Conservation (phyloP, 23 red algal genomes). For the Agarophyton chilense region DNA sequence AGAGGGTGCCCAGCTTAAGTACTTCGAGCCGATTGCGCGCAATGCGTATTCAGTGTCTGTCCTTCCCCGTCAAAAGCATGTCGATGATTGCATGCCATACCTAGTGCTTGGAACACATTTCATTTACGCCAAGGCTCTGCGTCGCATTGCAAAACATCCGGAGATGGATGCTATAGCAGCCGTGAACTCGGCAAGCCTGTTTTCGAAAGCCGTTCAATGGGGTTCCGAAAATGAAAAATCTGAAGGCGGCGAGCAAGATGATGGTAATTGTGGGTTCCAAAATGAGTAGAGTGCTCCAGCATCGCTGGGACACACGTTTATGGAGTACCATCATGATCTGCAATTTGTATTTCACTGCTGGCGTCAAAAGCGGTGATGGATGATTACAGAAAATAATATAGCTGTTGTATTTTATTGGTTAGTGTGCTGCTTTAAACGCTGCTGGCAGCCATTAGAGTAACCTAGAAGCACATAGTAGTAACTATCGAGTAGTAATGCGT, state of each 20-base stretch:
- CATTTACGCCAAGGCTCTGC: slow-evolving; percentile 45
- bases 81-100: slow-evolving; percentile 41
- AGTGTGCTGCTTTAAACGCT: no score
- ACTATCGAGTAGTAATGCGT: no score
- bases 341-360: no score
- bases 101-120: slow-evolving; percentile 60
- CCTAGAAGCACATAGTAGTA: no score
- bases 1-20: not conserved
- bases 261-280: no score
- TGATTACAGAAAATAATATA: no score
- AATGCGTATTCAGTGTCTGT: not conserved
- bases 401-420: no score
- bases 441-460: no score
- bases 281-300: no score
- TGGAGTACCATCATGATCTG: no score
- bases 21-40: slow-evolving; percentile 22
- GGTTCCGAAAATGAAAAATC: not conserved
- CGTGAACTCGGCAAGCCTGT: slow-evolving; percentile 64
- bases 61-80: slow-evolving; percentile 18
- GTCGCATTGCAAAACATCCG: slow-evolving; percentile 36
- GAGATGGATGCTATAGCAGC: slow-evolving; percentile 69
- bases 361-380: no score
- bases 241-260: not conserved
- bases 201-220: slow-evolving; percentile 59
- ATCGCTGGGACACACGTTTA: no score